Evolutionary conservation across 2,329 filamentous ascomycete species (phyloP).

Genomic region (Colletotrichum horii): DNA sequence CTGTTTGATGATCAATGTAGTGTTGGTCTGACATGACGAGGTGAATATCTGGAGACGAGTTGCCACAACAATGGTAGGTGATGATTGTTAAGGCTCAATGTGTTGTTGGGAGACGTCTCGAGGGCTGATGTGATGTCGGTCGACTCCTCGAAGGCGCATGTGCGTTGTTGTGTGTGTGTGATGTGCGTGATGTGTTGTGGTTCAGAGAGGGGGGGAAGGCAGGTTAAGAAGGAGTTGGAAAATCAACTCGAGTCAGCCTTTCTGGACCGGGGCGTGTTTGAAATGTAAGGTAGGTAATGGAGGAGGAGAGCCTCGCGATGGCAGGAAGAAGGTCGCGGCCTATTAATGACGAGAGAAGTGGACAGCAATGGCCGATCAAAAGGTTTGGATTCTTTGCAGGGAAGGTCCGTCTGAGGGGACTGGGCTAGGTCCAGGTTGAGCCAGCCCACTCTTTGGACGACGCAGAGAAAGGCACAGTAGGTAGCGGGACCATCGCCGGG

Average conservation of each 20-base stretch:
- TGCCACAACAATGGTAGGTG: background rate
- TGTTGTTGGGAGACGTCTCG: background rate
- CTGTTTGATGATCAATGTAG: slow-evolving; percentile 13
- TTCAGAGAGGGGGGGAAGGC: background rate
- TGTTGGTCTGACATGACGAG: slow-evolving; percentile 18
- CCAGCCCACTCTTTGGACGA: slow-evolving; percentile 8
- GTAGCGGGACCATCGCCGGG: slow-evolving; percentile 2
- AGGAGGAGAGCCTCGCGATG: slow-evolving; percentile 17
- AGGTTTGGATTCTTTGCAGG: slow-evolving; percentile 8
- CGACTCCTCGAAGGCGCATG: slow-evolving; percentile 24
- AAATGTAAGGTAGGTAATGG: slow-evolving; percentile 4
- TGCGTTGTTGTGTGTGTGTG: slow-evolving; percentile 30
- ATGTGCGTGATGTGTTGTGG: slow-evolving; percentile 11
- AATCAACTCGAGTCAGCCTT: slow-evolving; percentile 28
- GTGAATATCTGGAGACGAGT: background rate
- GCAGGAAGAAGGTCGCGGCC: slow-evolving; percentile 15
- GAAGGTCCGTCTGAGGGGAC: slow-evolving; percentile 1
- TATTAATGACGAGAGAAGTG: slow-evolving; percentile 21
- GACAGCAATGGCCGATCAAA: slow-evolving; percentile 17
- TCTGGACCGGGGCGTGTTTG: slow-evolving; percentile 31
- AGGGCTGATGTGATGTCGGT: background rate
- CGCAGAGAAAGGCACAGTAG: background rate
- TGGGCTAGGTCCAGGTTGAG: background rate
- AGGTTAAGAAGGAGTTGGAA: slow-evolving; percentile 9
- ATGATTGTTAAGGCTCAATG: background rate